Base-by-base conservation (phyloP, 345 rosid species). In the Aquilaria yunnanensis region DNA sequence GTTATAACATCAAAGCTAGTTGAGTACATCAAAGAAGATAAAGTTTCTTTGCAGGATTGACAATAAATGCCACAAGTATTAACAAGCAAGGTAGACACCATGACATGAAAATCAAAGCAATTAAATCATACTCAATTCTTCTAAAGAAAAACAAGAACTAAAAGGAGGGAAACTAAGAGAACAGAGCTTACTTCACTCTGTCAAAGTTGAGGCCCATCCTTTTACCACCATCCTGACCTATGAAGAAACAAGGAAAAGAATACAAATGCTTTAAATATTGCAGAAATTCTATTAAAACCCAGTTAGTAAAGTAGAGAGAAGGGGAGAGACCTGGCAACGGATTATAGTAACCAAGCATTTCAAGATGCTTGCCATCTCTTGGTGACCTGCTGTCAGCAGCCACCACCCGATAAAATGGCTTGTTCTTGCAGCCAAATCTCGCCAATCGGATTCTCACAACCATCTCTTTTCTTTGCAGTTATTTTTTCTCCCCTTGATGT, bases 181-280 rank as follows among this genome's bases (percentile, higher is more conserved):
- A 43, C 51, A 31, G 23, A 47, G 71, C 88, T 83, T 86, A 90
- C 98, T 93, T 88, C 13, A 90, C 87, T 66, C 95, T 86, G 43
- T 85, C 95, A 52, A 94, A 94, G 69, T 88, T 90, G 10, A 88
- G 82, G 63, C 99, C 95, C 97, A 94, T 88, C 53, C 97, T 67
- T 75, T 94, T 94, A 57, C 96, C 96, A 16, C 96, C 89, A 65
- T 86, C 99, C 74, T 86, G 96, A 66, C 96, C 95, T 94, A 72
- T 43, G 66, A 59, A 68, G 56, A 12, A 65, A 53, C 41, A 55
- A 6, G n/a, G 52, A 54, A 75, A 62, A 4, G 14, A 48, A 56
- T 62, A 57, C 65, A n/a, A 49, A 60, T 60, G 43, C 56, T 54
- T 23, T 29, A 54, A 14, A 29, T 6, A 16, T 54, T 54, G 32